A percentile compares a stretch with the other conserved stretches of the same genome.
Conservation (phyloP, 371 early-diverging fungal species). For the Mortierella sp. region DNA sequence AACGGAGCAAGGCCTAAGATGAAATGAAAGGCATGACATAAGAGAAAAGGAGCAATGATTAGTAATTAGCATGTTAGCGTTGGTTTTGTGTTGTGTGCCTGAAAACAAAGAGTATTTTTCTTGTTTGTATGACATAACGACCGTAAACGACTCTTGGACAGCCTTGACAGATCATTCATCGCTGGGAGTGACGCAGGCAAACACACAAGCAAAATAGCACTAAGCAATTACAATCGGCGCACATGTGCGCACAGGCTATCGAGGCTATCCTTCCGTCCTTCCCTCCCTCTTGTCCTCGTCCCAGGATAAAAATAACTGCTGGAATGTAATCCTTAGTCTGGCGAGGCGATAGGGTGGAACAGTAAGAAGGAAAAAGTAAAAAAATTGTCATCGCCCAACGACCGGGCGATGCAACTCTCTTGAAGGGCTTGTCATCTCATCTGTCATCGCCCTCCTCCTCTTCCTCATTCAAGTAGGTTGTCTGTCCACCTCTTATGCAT, state of each 20-base stretch:
- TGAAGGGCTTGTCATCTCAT: not conserved
- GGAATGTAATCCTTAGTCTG: not conserved
- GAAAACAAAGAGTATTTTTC: not conserved
- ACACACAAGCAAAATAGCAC: not conserved
- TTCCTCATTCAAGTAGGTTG: not conserved
- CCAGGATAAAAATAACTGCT: not conserved
- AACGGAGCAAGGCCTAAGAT: conserved; percentile 67
- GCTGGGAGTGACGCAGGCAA: not conserved
- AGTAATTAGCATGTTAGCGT: not conserved
- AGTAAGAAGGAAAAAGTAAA: not conserved
- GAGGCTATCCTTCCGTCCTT: not conserved
- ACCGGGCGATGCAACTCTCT: not conserved
- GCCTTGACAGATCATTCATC: not conserved
- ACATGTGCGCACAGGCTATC: not conserved
- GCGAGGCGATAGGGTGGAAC: not conserved
- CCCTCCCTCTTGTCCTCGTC: not conserved
- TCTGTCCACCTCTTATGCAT: not conserved
- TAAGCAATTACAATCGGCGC: not conserved
- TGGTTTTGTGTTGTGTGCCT: not conserved
- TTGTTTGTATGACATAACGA: not conserved
- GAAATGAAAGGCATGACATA: not conserved
- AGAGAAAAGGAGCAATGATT: not conserved
- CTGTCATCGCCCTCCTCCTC: not conserved
- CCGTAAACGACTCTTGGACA: not conserved
- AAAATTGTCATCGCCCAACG: not conserved